Evolutionary conservation across 202 grass and related monocot species (phyloP).

Genomic region (Schoenoplectus triqueter): DNA sequence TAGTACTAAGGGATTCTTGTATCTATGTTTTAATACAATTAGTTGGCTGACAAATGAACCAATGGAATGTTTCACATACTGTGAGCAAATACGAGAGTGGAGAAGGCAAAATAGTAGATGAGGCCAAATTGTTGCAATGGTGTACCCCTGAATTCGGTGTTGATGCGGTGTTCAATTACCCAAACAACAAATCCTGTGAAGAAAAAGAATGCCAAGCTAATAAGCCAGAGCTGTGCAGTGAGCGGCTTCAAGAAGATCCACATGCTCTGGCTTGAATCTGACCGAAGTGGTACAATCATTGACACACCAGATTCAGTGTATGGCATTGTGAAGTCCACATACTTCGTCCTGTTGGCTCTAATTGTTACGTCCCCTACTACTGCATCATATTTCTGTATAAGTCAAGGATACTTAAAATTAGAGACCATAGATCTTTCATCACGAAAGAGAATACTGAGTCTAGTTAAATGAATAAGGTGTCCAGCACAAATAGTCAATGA

Average conservation of each 20-base stretch:
- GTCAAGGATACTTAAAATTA: neutral
- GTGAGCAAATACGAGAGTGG: conserved; percentile 84
- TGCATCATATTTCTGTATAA: conserved; percentile 45
- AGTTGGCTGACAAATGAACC: neutral
- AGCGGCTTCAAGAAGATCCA: conserved; percentile 84
- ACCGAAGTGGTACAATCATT: conserved; percentile 60
- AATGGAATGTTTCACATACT: conserved; percentile 45
- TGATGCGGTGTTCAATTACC: conserved; percentile 78
- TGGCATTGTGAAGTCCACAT: neutral
- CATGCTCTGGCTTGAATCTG: conserved; percentile 47
- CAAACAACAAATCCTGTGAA: conserved; percentile 90
- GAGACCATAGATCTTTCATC: neutral
- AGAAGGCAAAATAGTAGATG: conserved; percentile 91
- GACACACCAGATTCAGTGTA: conserved; percentile 46
- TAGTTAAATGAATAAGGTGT: neutral
- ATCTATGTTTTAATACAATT: neutral
- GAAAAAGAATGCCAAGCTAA: conserved; percentile 68
- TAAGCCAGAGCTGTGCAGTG: conserved; percentile 64
- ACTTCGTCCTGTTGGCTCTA: conserved; percentile 47
- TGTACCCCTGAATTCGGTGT: conserved; percentile 66
- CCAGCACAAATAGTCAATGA: neutral
- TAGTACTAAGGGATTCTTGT: too few species aligned
- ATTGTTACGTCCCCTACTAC: conserved; percentile 74
- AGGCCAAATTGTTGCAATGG: conserved; percentile 67
- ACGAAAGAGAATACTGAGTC: neutral